Conservation (phyloP, 2,329 filamentous ascomycete species). For the Tolypocladium cylindrosporum region DNA sequence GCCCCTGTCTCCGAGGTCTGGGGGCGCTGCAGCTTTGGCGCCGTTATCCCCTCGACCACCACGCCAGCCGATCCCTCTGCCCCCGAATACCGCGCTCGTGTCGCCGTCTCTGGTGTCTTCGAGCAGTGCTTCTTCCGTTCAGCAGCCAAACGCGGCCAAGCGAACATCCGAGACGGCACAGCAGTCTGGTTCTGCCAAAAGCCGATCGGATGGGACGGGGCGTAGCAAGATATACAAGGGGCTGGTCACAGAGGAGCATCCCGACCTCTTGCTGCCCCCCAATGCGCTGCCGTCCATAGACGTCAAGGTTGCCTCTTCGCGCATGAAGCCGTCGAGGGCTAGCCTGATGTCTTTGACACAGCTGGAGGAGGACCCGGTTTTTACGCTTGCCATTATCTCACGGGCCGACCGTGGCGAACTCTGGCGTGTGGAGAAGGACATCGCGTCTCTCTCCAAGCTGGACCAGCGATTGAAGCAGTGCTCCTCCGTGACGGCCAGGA, state of each 20-base stretch:
- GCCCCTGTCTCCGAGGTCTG: slow-evolving; percentile 52
- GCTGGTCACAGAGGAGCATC: slow-evolving; percentile 76
- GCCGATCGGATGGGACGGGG: slow-evolving; percentile 27
- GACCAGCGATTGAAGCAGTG: slow-evolving; percentile 73
- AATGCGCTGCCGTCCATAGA: slow-evolving; percentile 81
- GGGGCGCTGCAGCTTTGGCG: slow-evolving; percentile 27
- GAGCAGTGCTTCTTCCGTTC: not conserved
- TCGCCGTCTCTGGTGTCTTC: slow-evolving; percentile 27
- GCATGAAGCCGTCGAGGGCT: slow-evolving; percentile 83
- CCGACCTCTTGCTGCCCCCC: slow-evolving; percentile 74
- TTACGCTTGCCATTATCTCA: slow-evolving; percentile 78
- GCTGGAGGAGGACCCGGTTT: slow-evolving; percentile 85
- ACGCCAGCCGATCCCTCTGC: slow-evolving; percentile 62
- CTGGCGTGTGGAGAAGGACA: slow-evolving; percentile 93
- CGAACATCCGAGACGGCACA: slow-evolving; percentile 24
- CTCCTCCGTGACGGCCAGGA: slow-evolving; percentile 59
- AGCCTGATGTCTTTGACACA: slow-evolving; percentile 74
- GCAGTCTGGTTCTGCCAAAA: slow-evolving; percentile 8
- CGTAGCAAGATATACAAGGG: slow-evolving; percentile 59
- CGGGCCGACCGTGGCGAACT: slow-evolving; percentile 68
- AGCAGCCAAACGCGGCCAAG: slow-evolving; percentile 4
- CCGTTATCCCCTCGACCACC: slow-evolving; percentile 65
- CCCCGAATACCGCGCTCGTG: slow-evolving; percentile 57
- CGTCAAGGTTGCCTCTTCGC: slow-evolving; percentile 82
- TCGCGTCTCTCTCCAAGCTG: slow-evolving; percentile 66